These are phyloP conservation scores for Phytophthora megakarya DNA, from an alignment of 352 stramenopile genomes.

Conservation along the genomic window DNA sequence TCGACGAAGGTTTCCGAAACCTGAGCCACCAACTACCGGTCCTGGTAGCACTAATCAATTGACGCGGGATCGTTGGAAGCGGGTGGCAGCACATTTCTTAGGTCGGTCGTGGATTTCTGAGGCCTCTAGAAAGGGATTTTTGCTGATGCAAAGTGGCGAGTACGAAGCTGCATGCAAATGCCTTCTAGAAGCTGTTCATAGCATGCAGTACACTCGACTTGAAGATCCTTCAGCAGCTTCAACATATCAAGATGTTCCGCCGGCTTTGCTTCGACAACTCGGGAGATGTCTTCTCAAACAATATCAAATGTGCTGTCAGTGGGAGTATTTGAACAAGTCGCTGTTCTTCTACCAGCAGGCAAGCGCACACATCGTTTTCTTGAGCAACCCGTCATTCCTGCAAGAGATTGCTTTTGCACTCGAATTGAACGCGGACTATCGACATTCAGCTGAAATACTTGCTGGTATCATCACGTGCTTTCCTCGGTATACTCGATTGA, in stretches of 20 bases:
- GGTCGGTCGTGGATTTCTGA: slow-evolving; percentile 38
- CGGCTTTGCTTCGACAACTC: slow-evolving; percentile 48
- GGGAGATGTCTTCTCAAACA: slow-evolving; percentile 47
- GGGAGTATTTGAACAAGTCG: slow-evolving; percentile 44
- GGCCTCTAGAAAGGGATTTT: slow-evolving; percentile 43
- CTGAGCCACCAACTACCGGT: slow-evolving; percentile 12
- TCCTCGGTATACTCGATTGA: slow-evolving; percentile 51
- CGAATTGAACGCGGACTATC: slow-evolving; percentile 46
- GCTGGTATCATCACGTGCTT: slow-evolving; percentile 64
- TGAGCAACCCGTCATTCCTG: slow-evolving; percentile 59
- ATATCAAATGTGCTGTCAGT: slow-evolving; percentile 39
- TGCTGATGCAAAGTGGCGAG: slow-evolving; percentile 50
- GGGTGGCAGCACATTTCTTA: slow-evolving; percentile 51
- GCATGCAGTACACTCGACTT: slow-evolving; percentile 22
- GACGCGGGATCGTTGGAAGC: slow-evolving; percentile 53
- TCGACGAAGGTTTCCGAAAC: slow-evolving; percentile 11
- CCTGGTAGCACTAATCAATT: slow-evolving; percentile 31
- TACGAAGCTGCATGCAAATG: slow-evolving; percentile 39
- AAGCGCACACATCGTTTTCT: slow-evolving; percentile 47
- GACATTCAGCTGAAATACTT: slow-evolving; percentile 58
- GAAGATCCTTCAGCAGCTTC: neutral
- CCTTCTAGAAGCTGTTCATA: slow-evolving; percentile 38
- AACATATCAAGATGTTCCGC: slow-evolving; percentile 22
- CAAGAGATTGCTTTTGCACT: slow-evolving; percentile 62
- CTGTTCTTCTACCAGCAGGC: slow-evolving; percentile 58